Percentiles rank a stretch among this genome's conserved stretches.
Evolutionary conservation across 2,329 filamentous ascomycete species (phyloP).

Genomic region (Scedosporium apiospermum): DNA sequence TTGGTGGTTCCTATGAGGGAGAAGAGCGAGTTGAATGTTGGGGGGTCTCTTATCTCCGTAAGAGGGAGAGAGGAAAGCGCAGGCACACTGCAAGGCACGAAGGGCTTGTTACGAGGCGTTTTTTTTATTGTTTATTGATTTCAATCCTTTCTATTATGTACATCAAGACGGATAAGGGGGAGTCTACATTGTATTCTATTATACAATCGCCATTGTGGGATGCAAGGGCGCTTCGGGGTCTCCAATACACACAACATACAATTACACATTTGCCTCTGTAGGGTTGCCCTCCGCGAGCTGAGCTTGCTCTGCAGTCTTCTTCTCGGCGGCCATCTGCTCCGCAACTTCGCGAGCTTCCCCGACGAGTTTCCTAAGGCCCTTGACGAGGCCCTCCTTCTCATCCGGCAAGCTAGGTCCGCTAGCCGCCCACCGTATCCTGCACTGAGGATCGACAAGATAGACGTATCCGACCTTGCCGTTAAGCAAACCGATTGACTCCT

Average conservation of each 20-base stretch:
- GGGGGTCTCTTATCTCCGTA: not conserved
- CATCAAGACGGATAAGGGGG: slow-evolving; percentile 20
- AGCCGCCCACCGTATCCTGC: slow-evolving; percentile 89
- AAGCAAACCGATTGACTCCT: slow-evolving; percentile 58
- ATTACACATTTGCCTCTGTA: not conserved
- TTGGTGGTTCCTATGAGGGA: slow-evolving; percentile 60
- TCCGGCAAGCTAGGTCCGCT: slow-evolving; percentile 58
- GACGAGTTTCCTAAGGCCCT: slow-evolving; percentile 52
- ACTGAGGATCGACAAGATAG: slow-evolving; percentile 80
- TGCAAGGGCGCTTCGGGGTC: not conserved
- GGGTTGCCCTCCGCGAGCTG: not conserved
- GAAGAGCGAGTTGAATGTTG: slow-evolving; percentile 4
- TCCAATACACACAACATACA: not conserved
- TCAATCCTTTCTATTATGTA: slow-evolving; percentile 21
- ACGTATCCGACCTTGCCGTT: slow-evolving; percentile 93
- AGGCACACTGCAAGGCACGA: not conserved
- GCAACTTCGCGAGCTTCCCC: slow-evolving; percentile 40
- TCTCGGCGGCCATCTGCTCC: slow-evolving; percentile 16
- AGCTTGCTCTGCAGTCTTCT: slow-evolving; percentile 4
- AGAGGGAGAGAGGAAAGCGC: not conserved
- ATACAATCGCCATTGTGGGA: slow-evolving; percentile 4
- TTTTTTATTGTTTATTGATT: slow-evolving; percentile 17
- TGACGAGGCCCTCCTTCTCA: slow-evolving; percentile 59
- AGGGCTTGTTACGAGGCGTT: not conserved
- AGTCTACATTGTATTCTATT: slow-evolving; percentile 7